A percentile compares a stretch with the other conserved stretches of the same genome.
Conservation (phyloP, 129 eudicot species). For the Tagetes patula region DNA sequence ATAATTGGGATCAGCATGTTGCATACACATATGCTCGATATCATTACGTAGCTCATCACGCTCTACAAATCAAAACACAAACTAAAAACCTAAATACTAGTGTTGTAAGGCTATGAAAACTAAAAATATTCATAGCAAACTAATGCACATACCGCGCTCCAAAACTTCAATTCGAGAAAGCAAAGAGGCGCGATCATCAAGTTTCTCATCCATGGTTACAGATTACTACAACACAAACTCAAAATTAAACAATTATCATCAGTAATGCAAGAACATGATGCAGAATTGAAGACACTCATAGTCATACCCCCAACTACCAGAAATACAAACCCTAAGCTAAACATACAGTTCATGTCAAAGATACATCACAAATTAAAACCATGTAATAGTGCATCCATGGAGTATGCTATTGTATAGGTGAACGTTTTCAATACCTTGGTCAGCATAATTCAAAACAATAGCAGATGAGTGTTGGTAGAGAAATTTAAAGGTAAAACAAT, state of each 20-base stretch:
- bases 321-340: not conserved
- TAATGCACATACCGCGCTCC: conserved; percentile 56
- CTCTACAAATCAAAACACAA: conserved; percentile 46
- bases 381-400: conserved; percentile 5
- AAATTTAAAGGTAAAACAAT: conserved; percentile 8
- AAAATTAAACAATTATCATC: not conserved
- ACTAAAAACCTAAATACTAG: not conserved
- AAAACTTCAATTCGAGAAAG: conserved; percentile 61
- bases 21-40: conserved; percentile 92
- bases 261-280: conserved; percentile 10
- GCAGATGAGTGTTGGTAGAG: not conserved
- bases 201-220: conserved; percentile 54
- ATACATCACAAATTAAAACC: not conserved
- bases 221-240: conserved; percentile 17
- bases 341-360: not conserved
- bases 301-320: not conserved
- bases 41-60: conserved; percentile 84
- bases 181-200: conserved; percentile 40
- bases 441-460: not conserved
- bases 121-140: not conserved
- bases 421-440: not conserved
- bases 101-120: not conserved
- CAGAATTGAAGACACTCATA: not conserved
- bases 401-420: not conserved
- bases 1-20: conserved; percentile 85